Evolutionary conservation across 768 basidiomycete species (phyloP).

Genomic region (Pulveroboletus frians): DNA sequence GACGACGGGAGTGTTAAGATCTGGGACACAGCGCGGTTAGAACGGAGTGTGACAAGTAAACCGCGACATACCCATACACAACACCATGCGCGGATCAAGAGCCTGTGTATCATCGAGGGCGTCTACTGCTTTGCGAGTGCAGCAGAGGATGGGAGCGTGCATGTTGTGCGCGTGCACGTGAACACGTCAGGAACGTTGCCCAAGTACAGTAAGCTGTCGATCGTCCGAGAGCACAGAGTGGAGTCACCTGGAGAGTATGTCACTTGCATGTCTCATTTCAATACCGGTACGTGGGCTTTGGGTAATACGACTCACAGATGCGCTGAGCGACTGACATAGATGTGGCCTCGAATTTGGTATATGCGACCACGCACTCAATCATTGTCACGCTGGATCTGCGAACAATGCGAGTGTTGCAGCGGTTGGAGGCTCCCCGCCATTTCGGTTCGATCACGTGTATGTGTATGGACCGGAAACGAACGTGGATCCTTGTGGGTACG

Average conservation of each 20-base stretch:
- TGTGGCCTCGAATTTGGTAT: slow-evolving; percentile 73
- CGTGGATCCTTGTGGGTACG: slow-evolving; percentile 90
- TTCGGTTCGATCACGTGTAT: slow-evolving; percentile 82
- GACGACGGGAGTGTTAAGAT: slow-evolving; percentile 92
- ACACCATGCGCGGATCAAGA: slow-evolving; percentile 62
- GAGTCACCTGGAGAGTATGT: slow-evolving; percentile 74
- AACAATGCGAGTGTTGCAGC: slow-evolving; percentile 71
- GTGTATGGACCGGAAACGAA: slow-evolving; percentile 76
- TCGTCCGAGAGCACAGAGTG: slow-evolving; percentile 75
- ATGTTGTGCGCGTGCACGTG: slow-evolving; percentile 79
- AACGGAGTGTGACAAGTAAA: slow-evolving; percentile 89
- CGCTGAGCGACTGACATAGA: slow-evolving; percentile 38
- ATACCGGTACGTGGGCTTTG: slow-evolving; percentile 49
- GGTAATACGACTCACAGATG: background rate
- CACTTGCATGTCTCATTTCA: slow-evolving; percentile 78
- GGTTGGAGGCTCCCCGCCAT: slow-evolving; percentile 80
- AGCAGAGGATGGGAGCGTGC: slow-evolving; percentile 77
- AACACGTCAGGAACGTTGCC: slow-evolving; percentile 64
- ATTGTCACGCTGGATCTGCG: slow-evolving; percentile 79
- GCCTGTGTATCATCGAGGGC: slow-evolving; percentile 78
- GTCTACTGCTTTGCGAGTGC: slow-evolving; percentile 87
- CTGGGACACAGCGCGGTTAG: slow-evolving; percentile 90
- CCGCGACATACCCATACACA: slow-evolving; percentile 66
- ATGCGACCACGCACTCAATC: slow-evolving; percentile 75
- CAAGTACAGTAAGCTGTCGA: slow-evolving; percentile 76